Evolutionary conservation across 192 early-diverging fungal genomes (phyloP).

Genomic region (Piromyces finnis): DNA sequence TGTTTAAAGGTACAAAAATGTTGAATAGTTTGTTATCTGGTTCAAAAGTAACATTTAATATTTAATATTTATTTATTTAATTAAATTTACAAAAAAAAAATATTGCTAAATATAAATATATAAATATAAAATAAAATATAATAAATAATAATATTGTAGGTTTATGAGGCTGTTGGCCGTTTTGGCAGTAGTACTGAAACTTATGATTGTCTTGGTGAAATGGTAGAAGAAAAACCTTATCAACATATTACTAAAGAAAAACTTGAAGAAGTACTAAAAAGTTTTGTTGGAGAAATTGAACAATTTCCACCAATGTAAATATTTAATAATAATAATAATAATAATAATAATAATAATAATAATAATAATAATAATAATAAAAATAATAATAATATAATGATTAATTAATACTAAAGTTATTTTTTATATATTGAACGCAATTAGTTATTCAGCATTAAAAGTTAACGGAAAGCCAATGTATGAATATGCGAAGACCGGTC

Average conservation of each 20-base stretch:
- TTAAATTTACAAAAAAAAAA: too few species aligned
- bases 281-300: constrained; percentile 33
- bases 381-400: too few species aligned
- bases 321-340: too few species aligned
- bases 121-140: too few species aligned
- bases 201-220: not conserved
- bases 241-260: constrained; percentile 15
- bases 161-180: constrained; percentile 2
- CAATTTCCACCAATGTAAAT: constrained; percentile 49
- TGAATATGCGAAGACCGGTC: constrained; percentile 43
- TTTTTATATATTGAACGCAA: too few species aligned
- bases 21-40: not conserved
- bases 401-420: too few species aligned
- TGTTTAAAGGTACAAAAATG: constrained; percentile 2
- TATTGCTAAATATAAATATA: too few species aligned
- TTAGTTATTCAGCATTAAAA: constrained; percentile 35
- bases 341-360: not conserved
- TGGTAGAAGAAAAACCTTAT: not conserved
- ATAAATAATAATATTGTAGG: not conserved
- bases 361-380: not conserved
- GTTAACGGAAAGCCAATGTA: constrained; percentile 52
- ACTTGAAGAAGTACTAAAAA: constrained; percentile 14
- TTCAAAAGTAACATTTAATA: not conserved
- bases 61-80: not conserved
- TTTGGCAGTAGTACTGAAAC: not conserved